phyloP scores from a whole-genome alignment of 345 rosid genomes.

The Fremontodendron californicum region DNA sequence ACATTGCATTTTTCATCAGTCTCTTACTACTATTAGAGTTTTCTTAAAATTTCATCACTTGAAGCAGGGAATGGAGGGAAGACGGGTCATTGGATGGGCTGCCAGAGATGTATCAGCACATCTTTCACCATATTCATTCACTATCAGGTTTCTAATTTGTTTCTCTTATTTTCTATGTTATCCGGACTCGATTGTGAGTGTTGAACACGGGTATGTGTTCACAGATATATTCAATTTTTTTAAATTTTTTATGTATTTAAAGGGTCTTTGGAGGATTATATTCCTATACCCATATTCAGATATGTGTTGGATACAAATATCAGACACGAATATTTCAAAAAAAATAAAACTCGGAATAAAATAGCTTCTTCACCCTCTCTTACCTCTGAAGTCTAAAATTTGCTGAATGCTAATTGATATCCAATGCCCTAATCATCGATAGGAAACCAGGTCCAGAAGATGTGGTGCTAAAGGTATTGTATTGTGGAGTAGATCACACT shows the following conservation, averaged over 20 bases:
- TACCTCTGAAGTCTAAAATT: no score
- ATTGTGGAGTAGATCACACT: conserved; percentile 56
- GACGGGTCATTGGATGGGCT: conserved; percentile 47
- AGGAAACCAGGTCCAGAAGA: conserved; percentile 54
- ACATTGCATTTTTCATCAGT: background rate
- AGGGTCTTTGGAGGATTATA: no score
- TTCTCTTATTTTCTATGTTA: no score
- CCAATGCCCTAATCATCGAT: conserved; percentile 8
- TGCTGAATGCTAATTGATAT: background rate
- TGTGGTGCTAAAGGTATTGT: conserved; percentile 40
- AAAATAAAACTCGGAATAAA: no score
- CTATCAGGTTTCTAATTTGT: conserved; percentile 33
- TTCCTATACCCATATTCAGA: no score
- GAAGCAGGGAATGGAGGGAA: conserved; percentile 29
- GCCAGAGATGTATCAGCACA: conserved; percentile 48
- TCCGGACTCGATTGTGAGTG: no score
- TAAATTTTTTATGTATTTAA: no score
- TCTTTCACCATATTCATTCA: conserved; percentile 49
- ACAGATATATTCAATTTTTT: no score
- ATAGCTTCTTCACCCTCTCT: background rate
- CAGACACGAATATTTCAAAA: no score
- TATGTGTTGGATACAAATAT: no score
- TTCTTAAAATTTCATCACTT: background rate
- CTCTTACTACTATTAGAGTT: background rate
- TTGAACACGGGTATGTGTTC: no score